Evolutionary conservation across 805 yeast species (phyloP).

Genomic region (Saccharomyces kudriavzevii): DNA sequence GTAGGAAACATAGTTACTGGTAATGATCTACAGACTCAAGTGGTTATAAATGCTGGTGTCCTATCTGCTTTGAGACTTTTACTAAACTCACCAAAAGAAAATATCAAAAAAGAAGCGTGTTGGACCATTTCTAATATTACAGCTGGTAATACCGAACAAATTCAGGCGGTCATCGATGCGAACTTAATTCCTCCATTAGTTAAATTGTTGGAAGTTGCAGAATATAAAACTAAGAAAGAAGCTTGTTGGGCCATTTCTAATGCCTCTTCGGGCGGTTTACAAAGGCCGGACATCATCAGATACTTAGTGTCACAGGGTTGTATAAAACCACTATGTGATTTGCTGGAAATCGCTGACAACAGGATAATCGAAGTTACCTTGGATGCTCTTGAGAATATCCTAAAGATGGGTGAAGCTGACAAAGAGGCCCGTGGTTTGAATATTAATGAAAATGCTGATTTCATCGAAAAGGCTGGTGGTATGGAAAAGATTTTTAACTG

Average conservation of each 20-base stretch:
- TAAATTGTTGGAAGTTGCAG: conserved; percentile 71
- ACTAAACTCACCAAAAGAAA: conserved; percentile 77
- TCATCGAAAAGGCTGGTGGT: conserved; percentile 96
- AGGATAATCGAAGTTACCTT: conserved; percentile 90
- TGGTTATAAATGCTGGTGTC: conserved; percentile 87
- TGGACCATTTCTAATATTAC: conserved; percentile 98
- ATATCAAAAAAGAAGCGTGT: conserved; percentile 93
- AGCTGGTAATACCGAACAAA: conserved; percentile 92
- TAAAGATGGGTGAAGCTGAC: conserved; percentile 90
- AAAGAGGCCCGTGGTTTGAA: conserved; percentile 63
- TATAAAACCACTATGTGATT: conserved; percentile 93
- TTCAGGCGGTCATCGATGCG: conserved; percentile 92
- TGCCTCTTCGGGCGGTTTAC: conserved; percentile 91
- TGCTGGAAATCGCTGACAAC: conserved; percentile 78
- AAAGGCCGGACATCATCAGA: conserved; percentile 86
- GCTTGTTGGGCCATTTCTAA: conserved; percentile 99
- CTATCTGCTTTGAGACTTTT: conserved; percentile 76
- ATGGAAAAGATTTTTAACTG: conserved; percentile 92
- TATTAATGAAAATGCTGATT: conserved; percentile 81
- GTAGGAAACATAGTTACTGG: conserved; percentile 98
- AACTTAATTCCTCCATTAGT: conserved; percentile 88
- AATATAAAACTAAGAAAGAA: conserved; percentile 93
- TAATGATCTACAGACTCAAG: conserved; percentile 90
- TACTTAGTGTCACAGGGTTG: conserved; percentile 92
- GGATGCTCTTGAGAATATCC: conserved; percentile 88